Conservation (phyloP, 345 rosid genomes). For the Balakata baccata region DNA sequence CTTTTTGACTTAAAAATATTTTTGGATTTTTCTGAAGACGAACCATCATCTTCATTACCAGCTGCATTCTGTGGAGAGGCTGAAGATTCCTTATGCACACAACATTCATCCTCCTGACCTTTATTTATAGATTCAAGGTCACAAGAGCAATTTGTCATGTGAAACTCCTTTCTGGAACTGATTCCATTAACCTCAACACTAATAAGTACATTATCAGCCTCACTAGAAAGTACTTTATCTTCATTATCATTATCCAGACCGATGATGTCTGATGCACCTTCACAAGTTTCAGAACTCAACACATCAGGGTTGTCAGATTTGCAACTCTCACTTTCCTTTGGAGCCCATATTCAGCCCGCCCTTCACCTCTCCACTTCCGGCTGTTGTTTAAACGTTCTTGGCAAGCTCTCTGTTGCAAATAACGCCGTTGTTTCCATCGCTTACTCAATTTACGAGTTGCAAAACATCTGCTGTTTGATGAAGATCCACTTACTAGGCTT, state of each 20-base stretch:
- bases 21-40: conserved; percentile 42
- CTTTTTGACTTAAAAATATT: conserved; percentile 54
- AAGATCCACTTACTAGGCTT: conserved; percentile 40
- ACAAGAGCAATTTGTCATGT: conserved; percentile 30
- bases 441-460: conserved; percentile 59
- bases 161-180: conserved; percentile 28
- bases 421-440: conserved; percentile 83
- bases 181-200: conserved; percentile 42
- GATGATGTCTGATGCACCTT: conserved; percentile 33
- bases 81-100: conserved; percentile 45
- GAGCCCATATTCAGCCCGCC: conserved; percentile 31
- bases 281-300: conserved; percentile 26
- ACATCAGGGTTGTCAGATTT: conserved; percentile 29
- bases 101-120: conserved; percentile 30
- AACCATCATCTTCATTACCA: conserved; percentile 40
- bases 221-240: conserved; percentile 32
- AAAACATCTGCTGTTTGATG: conserved; percentile 58
- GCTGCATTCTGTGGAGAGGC: conserved; percentile 32
- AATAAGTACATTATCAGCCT: conserved; percentile 35
- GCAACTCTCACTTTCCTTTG: conserved; percentile 36
- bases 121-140: conserved; percentile 27
- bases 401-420: conserved; percentile 82
- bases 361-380: conserved; percentile 94
- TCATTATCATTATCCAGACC: conserved; percentile 38
- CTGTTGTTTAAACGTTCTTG: conserved; percentile 86